Percentiles rank a stretch among this genome's conserved stretches.
Conservation (phyloP, 768 basidiomycete species). For the Amanita molliuscula region DNA sequence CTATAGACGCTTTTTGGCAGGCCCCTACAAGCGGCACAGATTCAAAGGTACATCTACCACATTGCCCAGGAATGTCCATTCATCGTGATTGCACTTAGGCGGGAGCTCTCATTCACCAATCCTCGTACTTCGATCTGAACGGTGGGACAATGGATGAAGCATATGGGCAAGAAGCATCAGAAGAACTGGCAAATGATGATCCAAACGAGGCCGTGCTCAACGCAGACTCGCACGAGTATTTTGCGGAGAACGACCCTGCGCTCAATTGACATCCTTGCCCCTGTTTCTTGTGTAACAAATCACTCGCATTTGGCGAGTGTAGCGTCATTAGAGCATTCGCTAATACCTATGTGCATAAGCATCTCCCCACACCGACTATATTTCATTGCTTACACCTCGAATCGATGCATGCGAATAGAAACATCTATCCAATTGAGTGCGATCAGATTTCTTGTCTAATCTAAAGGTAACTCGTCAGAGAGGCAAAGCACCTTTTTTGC, state of each 20-base stretch:
- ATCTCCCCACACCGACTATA: too few species aligned
- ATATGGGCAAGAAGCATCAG: conserved; percentile 33
- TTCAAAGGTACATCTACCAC: conserved; percentile 1
- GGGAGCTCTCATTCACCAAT: conserved; percentile 31
- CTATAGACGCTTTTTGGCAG: conserved; percentile 3
- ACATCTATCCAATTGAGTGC: too few species aligned
- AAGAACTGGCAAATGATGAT: conserved; percentile 28
- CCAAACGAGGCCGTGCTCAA: conserved; percentile 28
- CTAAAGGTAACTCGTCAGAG: too few species aligned
- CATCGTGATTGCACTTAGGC: neutral
- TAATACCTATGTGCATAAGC: too few species aligned
- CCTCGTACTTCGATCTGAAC: conserved; percentile 34
- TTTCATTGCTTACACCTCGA: too few species aligned
- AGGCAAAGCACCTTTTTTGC: too few species aligned
- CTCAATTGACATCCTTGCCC: conserved; percentile 14
- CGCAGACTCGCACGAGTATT: conserved; percentile 41
- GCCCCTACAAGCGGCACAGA: conserved; percentile 6
- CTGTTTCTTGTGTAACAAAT: neutral
- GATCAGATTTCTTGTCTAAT: too few species aligned
- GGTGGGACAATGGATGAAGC: conserved; percentile 33
- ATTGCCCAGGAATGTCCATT: neutral
- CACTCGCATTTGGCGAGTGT: too few species aligned
- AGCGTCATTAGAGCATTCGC: too few species aligned
- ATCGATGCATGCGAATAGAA: too few species aligned
- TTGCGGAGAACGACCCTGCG: conserved; percentile 36